Percentiles rank a stretch among this genome's conserved stretches.
phyloP scores from a whole-genome alignment of 2,329 filamentous ascomycete genomes.

The Exophiala viscosa region DNA sequence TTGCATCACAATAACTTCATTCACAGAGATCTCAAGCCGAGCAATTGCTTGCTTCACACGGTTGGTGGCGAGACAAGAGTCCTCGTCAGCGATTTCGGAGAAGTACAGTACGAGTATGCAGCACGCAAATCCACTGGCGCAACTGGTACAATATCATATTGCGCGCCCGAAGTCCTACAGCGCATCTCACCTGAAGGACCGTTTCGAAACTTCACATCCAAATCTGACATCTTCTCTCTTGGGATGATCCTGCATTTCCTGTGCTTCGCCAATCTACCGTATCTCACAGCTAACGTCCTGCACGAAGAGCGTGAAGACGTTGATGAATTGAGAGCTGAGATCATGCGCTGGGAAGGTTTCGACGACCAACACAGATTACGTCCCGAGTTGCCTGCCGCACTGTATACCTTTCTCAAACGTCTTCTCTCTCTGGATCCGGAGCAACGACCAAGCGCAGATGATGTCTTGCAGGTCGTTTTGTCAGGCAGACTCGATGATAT shows the following conservation, averaged over 20 bases:
- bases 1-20: constrained; percentile 90
- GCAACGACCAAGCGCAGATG: constrained; percentile 76
- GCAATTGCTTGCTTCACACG: constrained; percentile 84
- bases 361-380: constrained; percentile 70
- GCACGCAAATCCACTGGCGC: constrained; percentile 85
- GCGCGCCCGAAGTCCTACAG: constrained; percentile 85
- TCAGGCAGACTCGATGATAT: constrained; percentile 47
- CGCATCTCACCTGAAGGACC: constrained; percentile 60
- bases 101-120: constrained; percentile 81
- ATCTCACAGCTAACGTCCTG: constrained; percentile 74
- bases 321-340: constrained; percentile 78
- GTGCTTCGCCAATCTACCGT: constrained; percentile 88
- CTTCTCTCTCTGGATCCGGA: constrained; percentile 73
- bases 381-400: constrained; percentile 76
- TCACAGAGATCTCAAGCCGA: constrained; percentile 91
- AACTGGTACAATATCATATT: constrained; percentile 96
- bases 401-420: constrained; percentile 79
- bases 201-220: constrained; percentile 91
- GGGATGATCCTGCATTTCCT: constrained; percentile 99
- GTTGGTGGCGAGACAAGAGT: constrained; percentile 70
- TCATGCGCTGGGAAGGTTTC: constrained; percentile 82
- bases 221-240: constrained; percentile 96
- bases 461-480: constrained; percentile 76
- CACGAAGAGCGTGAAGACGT: constrained; percentile 92
- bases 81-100: constrained; percentile 94